Evolutionary conservation across 192 early-diverging fungal genomes (phyloP), one percentile per base, ranked within the genome.

Genomic region (Thoreauomyces humboldtii): DNA sequence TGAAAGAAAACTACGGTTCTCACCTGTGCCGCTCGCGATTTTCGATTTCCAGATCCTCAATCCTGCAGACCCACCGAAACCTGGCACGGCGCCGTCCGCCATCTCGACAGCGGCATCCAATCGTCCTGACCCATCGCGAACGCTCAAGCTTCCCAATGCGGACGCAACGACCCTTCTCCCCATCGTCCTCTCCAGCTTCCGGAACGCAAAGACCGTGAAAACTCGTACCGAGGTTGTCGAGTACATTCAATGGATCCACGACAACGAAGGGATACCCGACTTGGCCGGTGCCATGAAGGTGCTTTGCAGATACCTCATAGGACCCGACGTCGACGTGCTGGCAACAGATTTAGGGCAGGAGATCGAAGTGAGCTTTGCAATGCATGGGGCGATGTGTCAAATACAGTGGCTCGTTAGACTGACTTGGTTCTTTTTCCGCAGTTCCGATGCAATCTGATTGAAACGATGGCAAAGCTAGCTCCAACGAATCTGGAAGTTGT

Each of bases 221-320:
- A 59, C 43, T n/a, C 60, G 65, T 17, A 33, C 46, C 29, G 78
- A 81, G 51, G 48, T 73, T 2, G 28, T 75, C 22, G 55, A 77
- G 9, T 75, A 63, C 41, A 59, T 76, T 25, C 75, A 70, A 19
- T 81, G 75, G 75, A 63, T 81, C 7, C 68, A 42, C 51, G 65
- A 77, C 25, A 59, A 77, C 19, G 37, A 70, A 32, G 75, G 75
- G n/a, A 63, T 69, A 46, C 57, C 47, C 17, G 75, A 81, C 24
- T 45, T 68, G 19, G 68, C 67, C 0, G 19, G 32, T 6, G 15
- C 71, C 14, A 32, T 65, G 44, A 59, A 69, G 50, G 17, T 29
- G 2, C 53, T 73, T 36, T 72, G 75, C 48, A 12, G 58, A 22
- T 70, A 64, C 19, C 31, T 38, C 4, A 24, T 46, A 6, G 25